phyloP scores from a whole-genome alignment of 1,284 basidiomycete species.

The Pulveroboletus sp. region DNA sequence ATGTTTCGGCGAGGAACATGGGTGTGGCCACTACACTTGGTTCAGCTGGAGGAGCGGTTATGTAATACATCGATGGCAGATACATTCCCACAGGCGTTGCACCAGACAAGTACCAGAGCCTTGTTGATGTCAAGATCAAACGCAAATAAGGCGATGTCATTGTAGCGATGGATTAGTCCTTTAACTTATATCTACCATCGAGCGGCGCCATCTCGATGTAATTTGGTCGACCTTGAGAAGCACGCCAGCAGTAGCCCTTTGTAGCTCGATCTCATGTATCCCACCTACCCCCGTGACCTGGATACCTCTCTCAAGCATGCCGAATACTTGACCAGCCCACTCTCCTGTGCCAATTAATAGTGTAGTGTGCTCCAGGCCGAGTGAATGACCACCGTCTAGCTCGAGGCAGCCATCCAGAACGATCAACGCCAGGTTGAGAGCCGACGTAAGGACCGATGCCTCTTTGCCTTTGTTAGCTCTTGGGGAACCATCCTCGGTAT shows the following conservation, averaged over 20 bases:
- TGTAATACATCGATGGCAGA: background rate
- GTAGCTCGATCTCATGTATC: constrained; percentile 55
- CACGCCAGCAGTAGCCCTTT: constrained; percentile 75
- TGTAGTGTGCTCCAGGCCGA: constrained; percentile 74
- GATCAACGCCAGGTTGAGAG: constrained; percentile 78
- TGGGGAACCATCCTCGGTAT: constrained; percentile 34
- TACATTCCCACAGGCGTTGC: constrained; percentile 19
- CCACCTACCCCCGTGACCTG: constrained; percentile 69
- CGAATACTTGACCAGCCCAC: constrained; percentile 78
- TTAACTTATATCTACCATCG: constrained; percentile 53
- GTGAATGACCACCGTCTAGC: constrained; percentile 71
- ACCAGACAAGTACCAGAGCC: too few species aligned
- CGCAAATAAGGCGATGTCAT: background rate
- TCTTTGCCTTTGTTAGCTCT: constrained; percentile 45
- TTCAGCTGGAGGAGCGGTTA: background rate
- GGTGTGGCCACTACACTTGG: background rate
- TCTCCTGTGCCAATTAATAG: constrained; percentile 75
- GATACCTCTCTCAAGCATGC: constrained; percentile 63
- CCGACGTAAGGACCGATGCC: constrained; percentile 69
- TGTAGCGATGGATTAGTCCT: background rate
- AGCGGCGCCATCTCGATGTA: constrained; percentile 71
- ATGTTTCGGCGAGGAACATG: constrained; percentile 29
- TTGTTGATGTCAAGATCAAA: background rate
- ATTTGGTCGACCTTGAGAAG: constrained; percentile 80
- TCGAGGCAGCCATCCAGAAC: constrained; percentile 76